Evolutionary conservation across 441 rosid genomes (phyloP), one percentile per base, ranked within the genome.

Genomic region (Pelargonium citronellum): DNA sequence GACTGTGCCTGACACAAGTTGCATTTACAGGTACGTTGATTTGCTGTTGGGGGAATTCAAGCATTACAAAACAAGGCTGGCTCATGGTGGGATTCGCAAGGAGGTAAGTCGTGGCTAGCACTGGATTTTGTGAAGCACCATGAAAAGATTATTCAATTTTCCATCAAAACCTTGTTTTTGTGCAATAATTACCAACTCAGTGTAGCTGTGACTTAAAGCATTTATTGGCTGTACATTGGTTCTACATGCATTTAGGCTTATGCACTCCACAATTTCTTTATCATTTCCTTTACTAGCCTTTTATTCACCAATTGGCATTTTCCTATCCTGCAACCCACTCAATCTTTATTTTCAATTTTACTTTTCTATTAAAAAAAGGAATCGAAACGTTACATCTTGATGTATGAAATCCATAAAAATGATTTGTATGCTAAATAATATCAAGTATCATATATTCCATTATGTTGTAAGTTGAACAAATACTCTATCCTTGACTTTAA

Each of bases 11-110:
- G 66, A 79, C 53, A 7, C 68, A 30, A 43, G 16, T 73, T 68
- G 22, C 51, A 69, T 72, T 77, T 17, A 72, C 78, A 95, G 98
- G 89, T 95, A 95, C 70, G 97, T 95, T 77, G 99, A 95, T 84
- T 82, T 95, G 73, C 76, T 95, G 83, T 76, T 95, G 81, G 99
- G 96, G 78, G 99, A 95, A 76, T 92, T 95, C 75, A 95, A 87
- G 83, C 92, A 88, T 83, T 95, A 92, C 71, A 87, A 83, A 85
- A 91, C 98, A 69, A 88, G 96, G 94, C 91, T 95, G 79, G 87
- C 89, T 78, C 92, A 88, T 80, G 98, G 91, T 64, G 99, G 96
- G 76, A 86, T 95, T 79, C 72, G 79, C 77, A 87, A 86, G 79
- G 97, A 91, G 94, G 99, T 95, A 92, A 75, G 7, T 37, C 41